Evolutionary conservation across 139 green algal species (phyloP).

Genomic region (Astrephomene gubernaculifera): DNA sequence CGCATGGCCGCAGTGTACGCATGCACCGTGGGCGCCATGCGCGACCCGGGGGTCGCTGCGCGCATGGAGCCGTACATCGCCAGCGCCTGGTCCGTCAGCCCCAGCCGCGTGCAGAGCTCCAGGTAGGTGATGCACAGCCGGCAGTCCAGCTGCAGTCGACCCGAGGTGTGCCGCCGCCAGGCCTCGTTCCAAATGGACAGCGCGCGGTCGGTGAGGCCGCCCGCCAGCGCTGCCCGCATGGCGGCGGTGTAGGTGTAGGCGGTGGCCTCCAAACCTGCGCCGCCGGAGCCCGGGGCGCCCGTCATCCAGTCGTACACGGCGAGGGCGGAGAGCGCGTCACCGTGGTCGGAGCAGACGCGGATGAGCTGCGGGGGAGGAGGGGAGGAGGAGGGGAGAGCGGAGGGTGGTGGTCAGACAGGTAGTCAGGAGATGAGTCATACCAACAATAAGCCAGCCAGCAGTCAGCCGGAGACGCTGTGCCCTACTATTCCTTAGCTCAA

Average conservation of each 20-base stretch:
- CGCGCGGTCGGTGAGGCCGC: constrained; percentile 71
- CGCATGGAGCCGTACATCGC: constrained; percentile 78
- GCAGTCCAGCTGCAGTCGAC: constrained; percentile 69
- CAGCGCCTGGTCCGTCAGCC: constrained; percentile 78
- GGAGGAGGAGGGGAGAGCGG: not conserved
- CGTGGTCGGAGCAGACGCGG: constrained; percentile 81
- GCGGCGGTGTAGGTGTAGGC: constrained; percentile 92
- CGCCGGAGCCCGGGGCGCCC: constrained; percentile 56
- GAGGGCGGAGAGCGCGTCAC: constrained; percentile 76
- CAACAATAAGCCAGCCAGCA: too few relatives aligned
- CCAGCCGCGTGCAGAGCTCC: constrained; percentile 79
- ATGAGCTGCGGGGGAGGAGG: constrained; percentile 71
- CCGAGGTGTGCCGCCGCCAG: constrained; percentile 8
- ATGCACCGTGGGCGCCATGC: constrained; percentile 82
- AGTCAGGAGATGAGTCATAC: too few relatives aligned
- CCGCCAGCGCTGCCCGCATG: constrained; percentile 85
- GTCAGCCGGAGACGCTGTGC: too few relatives aligned
- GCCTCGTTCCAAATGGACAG: constrained; percentile 51
- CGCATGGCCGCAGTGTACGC: constrained; percentile 91
- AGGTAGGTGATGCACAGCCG: constrained; percentile 86
- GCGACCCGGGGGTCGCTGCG: constrained; percentile 50
- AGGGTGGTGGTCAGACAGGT: too few relatives aligned
- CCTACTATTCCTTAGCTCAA: too few relatives aligned
- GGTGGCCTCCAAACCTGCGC: constrained; percentile 74
- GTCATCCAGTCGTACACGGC: constrained; percentile 92